phyloP scores from a whole-genome alignment of 306 rosid species.

The Trichosanthes cucumerina region DNA sequence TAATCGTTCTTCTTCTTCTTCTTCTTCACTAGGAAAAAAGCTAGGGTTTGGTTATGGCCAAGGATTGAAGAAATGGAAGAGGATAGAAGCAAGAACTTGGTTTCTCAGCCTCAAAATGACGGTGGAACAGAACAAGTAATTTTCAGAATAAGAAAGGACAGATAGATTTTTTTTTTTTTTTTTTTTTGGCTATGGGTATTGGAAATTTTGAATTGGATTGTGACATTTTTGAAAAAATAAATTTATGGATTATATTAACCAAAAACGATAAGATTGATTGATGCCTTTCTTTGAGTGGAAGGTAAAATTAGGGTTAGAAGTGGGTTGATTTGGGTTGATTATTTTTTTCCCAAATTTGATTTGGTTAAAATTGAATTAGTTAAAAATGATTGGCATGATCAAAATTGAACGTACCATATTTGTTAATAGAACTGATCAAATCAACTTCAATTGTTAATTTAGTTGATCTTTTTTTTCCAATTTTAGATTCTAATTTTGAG shows the following conservation, averaged over 20 bases:
- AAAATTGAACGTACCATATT: background rate
- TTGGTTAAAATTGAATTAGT: background rate
- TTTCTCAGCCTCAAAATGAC: constrained; percentile 11
- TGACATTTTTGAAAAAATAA: background rate
- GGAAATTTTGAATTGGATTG: background rate
- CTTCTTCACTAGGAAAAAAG: background rate
- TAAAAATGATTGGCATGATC: background rate
- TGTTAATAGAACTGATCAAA: background rate
- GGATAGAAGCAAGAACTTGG: constrained; percentile 1
- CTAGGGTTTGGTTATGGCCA: background rate
- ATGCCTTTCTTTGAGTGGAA: constrained; percentile 2
- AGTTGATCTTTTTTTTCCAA: background rate
- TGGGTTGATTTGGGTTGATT: background rate
- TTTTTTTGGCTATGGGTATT: background rate
- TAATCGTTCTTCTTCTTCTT: background rate
- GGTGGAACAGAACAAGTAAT: constrained; percentile 10
- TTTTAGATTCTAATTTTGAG: background rate
- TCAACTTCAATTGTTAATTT: background rate
- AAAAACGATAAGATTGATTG: background rate
- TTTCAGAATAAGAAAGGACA: background rate
- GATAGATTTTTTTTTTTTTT: background rate
- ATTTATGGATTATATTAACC: background rate
- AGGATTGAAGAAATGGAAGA: constrained; percentile 2
- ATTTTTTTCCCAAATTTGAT: background rate
- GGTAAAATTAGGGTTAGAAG: background rate